Conservation (phyloP, 495 filamentous ascomycete genomes). For the Penicillium turbatum region DNA sequence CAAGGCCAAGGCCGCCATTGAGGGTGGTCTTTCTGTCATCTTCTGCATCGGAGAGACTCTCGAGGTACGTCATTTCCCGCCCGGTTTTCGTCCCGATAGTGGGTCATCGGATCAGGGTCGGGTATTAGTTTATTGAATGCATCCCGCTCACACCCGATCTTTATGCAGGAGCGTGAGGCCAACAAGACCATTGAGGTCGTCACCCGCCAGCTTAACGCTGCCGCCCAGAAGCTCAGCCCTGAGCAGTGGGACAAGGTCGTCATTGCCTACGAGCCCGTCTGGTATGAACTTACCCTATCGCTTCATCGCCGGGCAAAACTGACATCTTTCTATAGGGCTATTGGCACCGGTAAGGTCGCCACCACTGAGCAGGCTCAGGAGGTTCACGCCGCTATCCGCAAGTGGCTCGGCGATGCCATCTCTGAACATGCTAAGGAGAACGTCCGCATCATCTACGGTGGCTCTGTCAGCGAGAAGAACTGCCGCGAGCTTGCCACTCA, state of each 20-base stretch:
- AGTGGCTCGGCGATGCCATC: conserved; percentile 76
- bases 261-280: conserved; percentile 98
- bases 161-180: conserved; percentile 70
- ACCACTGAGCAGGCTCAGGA: conserved; percentile 91
- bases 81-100: conserved; percentile 27
- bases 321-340: conserved; percentile 53
- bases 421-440: conserved; percentile 65
- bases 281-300: conserved; percentile 43
- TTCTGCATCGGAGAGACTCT: conserved; percentile 94
- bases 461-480: conserved; percentile 97
- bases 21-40: conserved; percentile 84
- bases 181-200: conserved; percentile 88
- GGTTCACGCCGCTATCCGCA: conserved; percentile 86
- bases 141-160: conserved; percentile 29
- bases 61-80: conserved; percentile 49
- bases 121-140: conserved; percentile 11
- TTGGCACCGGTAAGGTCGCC: conserved; percentile 96
- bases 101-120: conserved; percentile 22
- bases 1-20: conserved; percentile 88
- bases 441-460: conserved; percentile 92
- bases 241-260: conserved; percentile 90
- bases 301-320: background rate
- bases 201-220: conserved; percentile 68
- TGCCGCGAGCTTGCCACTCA: conserved; percentile 87
- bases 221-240: conserved; percentile 56